Base-by-base conservation (phyloP, 2,329 filamentous ascomycete genomes). In the Clonostachys rhizophaga region DNA sequence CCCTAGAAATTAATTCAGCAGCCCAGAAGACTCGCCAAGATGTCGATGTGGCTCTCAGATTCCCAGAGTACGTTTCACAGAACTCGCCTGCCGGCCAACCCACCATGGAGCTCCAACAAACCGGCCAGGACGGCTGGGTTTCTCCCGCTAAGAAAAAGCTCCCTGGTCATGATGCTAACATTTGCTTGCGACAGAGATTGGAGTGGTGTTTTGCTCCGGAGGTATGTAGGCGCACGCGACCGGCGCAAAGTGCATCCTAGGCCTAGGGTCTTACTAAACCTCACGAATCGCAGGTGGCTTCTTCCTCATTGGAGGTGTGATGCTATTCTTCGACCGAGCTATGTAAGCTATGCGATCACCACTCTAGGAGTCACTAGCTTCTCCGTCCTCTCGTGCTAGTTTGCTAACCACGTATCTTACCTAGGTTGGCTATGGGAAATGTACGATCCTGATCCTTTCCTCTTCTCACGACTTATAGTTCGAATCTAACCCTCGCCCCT, bases 21-120 rank as follows among this genome's bases (percentile, higher is more conserved):
- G 6, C 35, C 24, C 8, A 10, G 10, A 30, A 30, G 24, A 30
- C 24, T 30, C 24, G 47, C 52, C 62, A 79, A 67, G 46, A 89
- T 91, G 87, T 87, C 89, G 51, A 95, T 96, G 88, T 97, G 92
- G 92, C 79, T 97, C 62, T 89, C 91, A 59, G 92, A 97, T 72
- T 83, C 87, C 64, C 92, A 97, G 71, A 97, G 92, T 96, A 79
- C 62, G 87, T 76, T 43, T 40, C 24, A 30, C 24, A 24, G 20
- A 10, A 18, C 12, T 42, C 44, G 42, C 34, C 47, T 52, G 57
- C 62, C 67, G 18, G 18, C 6, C 57, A 43, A 43, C 42, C 16
- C 30, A 44, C 40, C 45, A 47, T 47, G 46, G 46, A 44, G 45
- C 43, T 48, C 40, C 45, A 18, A 35, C 44, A 43, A 35, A 4